A percentile compares a stretch with the other conserved stretches of the same genome.
These are phyloP conservation scores for Rhinocladiella mackenziei DNA, from an alignment of 2,329 filamentous ascomycete genomes.

Conservation along the genomic window DNA sequence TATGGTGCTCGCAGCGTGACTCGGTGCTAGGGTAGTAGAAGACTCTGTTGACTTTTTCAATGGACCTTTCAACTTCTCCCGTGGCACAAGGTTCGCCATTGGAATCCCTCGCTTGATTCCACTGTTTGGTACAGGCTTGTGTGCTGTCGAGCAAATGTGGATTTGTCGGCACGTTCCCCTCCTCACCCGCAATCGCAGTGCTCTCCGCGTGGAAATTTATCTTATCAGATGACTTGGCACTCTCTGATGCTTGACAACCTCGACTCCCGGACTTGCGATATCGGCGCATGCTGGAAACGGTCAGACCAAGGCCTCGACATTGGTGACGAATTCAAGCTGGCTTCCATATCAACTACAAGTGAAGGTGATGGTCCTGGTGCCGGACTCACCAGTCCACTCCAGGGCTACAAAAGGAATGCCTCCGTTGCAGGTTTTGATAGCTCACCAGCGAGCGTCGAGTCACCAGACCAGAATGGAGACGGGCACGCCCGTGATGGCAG, in stretches of 20 bases:
- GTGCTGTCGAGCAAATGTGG: no score
- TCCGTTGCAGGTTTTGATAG: conserved; percentile 44
- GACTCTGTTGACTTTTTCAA: conserved; percentile 17
- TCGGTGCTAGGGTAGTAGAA: conserved; percentile 11
- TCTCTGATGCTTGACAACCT: not conserved
- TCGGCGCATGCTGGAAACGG: conserved; percentile 19
- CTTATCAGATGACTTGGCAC: conserved; percentile 28
- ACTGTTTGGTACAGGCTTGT: no score
- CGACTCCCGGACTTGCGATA: conserved; percentile 21
- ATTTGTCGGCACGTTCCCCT: not conserved
- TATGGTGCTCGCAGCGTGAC: conserved; percentile 14
- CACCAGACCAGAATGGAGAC: conserved; percentile 36
- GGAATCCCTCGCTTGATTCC: not conserved
- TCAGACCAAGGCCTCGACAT: conserved; percentile 14
- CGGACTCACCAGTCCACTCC: conserved; percentile 27
- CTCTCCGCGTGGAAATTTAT: conserved; percentile 5
- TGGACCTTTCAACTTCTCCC: conserved; percentile 17
- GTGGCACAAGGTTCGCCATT: conserved; percentile 16
- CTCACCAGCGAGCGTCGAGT: conserved; percentile 43
- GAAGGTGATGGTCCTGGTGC: conserved; percentile 28
- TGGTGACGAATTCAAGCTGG: conserved; percentile 25
- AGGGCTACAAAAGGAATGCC: conserved; percentile 41
- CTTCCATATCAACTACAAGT: conserved; percentile 20
- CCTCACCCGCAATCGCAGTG: not conserved
- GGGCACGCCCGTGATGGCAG: conserved; percentile 40